Evolutionary conservation across 352 stramenopile genomes (phyloP), one percentile per base, ranked within the genome.

Genomic region (Pythium volutum): DNA sequence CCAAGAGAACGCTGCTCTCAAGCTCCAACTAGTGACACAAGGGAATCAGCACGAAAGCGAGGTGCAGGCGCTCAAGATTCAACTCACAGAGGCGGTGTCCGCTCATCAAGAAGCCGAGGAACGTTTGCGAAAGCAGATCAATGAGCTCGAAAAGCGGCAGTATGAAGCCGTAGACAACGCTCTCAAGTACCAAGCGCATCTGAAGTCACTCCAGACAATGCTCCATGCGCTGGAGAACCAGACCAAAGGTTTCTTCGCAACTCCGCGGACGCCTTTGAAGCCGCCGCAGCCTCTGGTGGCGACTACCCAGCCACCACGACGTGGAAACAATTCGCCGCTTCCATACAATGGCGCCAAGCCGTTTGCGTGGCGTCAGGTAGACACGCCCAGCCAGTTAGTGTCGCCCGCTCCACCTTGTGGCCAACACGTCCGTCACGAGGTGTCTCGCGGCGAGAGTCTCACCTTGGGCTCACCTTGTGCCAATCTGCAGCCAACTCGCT

Each of bases 1-100:
- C 8, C 39, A 67, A 27, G 64, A 71, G 29, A 72, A 72, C 22
- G 29, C 52, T 10, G 34, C 33, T 8, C 42, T 72, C 15, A 64
- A 62, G 59, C 15, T 45, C 2, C 41, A 67, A 41, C 45, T 72
- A n/a, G n/a, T 27, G 18, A 16, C 60, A 8, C 41, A 64, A 1
- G 38, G 16, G 4, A 63, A 65, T 31, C 58, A 67, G 15, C 43
- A 67, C 20, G 59, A 72, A 18, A 46, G 33, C 9, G 34, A 72
- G 18, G 36, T 58, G 6, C 46, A 55, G 11, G 33, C n/a, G 18
- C 27, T 66, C 16, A 47, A 54, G 33, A 8, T 11, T 2, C 49
- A 59, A 16, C 51, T 70, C 18, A 23, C 36, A 16, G 23, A 66
- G 15, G 38, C 38, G 12, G 45, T 23, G 16, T 6, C 36, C 7